Evolutionary conservation across 495 filamentous ascomycete species (phyloP), one percentile per base, ranked within the genome.

Genomic region (Lasiosphaeria hispida): DNA sequence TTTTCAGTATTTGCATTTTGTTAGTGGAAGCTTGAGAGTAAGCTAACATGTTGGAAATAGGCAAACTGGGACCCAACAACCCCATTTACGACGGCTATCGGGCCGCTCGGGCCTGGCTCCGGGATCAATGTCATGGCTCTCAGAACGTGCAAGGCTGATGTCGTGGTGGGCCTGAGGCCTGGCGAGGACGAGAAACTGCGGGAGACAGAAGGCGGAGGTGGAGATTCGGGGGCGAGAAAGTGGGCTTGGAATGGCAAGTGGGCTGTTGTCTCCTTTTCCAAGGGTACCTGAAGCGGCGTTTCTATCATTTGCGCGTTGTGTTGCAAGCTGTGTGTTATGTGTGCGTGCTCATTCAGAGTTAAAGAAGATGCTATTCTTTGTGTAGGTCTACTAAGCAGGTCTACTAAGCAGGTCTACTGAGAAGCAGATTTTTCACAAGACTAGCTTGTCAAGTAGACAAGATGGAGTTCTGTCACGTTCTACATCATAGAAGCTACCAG

Each of bases 201-300:
- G 59, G 75, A 77, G 5, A 80, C 70, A 62, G 85, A 90, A 43
- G 84, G 79, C 11, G 90, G 87, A 1, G 87, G 85, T 8, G 87
- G 82, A 7, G 84, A 88, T 57, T 79, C 76, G 10, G 86, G 87
- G 13, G 80, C 83, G 15, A 82, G 94, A 58, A 92, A 93, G 71
- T 98, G 94, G 94, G 94, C 92, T 1, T 97, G 92, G 93, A 90
- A 83, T 69, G 94, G 94, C 8, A 97, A 97, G 74, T 97, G 90
- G 90, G 94, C 93, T 3, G 90, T 97, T 36, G 86, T 94, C 10
- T 92, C 91, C 17, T 96, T 96, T 64, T 95, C 80, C 8, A 59
- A 71, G 40, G 75, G 77, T 6, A 67, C 66, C 17, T 75, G 54
- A 64, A 11, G 30, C n/a, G 34, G 30, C n/a, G 34, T 47, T 23